Base-by-base conservation (phyloP, 2,329 filamentous ascomycete species). In the Alternaria metachromatica region DNA sequence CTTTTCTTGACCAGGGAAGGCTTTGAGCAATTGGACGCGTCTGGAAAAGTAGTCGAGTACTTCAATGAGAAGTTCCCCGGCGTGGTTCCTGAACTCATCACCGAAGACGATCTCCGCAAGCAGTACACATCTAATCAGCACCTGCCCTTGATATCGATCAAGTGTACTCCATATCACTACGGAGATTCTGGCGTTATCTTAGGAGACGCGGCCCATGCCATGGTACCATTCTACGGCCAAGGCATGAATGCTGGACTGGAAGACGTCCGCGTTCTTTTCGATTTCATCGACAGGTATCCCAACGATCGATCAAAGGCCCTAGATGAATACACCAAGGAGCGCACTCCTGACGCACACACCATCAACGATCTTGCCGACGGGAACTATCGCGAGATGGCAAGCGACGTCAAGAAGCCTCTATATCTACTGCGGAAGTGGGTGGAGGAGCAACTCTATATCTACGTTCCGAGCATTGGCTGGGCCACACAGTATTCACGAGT, bases 181-280 rank as follows among this genome's bases (percentile, higher is more conserved):
- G 85, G 82, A 54, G 88, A 89, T 23, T 91, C 89, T 0, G 93
- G 87, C 30, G 93, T 97, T 63, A 93, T 99, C 53, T 78, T 99
- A 37, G 96, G 96, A 62, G 96, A 99, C 77, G 94, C 96, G 8
- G 94, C 96, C 0, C 96, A 99, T 78, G 96, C 96, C 61, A 97
- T 99, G 90, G 94, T 99, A 0, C 96, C 96, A 0, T 99, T 99
- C 81, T 99, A 98, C 79, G 96, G 96, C 0, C 96, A 99, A 80
- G 96, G 96, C 41, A 96, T 99, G 90, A 99, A 99, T 76, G 92
- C 96, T 0, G 96, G 96, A 0, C 88, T 99, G 45, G 96, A 99
- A 82, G 95, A 97, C 73, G 94, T 99, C 12, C 89, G 92, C 8
- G 89, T 97, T 6, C 87, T 99, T 1, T 99, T 97, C 80, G 88